phyloP scores from a whole-genome alignment of 2,329 filamentous ascomycete genomes.

The Penicillium sp. region DNA sequence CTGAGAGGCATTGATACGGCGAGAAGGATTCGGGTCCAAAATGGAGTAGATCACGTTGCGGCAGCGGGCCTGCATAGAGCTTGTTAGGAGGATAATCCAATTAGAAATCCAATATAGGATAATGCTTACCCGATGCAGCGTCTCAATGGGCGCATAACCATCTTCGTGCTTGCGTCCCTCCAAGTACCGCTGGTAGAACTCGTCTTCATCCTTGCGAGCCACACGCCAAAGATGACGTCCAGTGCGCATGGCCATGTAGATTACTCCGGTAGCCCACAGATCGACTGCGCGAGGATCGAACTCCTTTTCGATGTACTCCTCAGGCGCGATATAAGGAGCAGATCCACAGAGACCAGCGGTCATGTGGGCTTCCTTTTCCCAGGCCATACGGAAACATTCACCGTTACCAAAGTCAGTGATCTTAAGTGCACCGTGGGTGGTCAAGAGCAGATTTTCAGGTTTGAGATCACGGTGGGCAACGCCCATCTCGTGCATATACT shows the following conservation, averaged over 20 bases:
- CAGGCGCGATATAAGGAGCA: conserved; percentile 94
- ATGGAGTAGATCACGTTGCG: conserved; percentile 99
- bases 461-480: conserved; percentile 96
- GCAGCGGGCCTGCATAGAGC: conserved; percentile 74
- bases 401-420: conserved; percentile 99
- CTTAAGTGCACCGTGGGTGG: conserved; percentile 87
- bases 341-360: conserved; percentile 95
- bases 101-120: background rate
- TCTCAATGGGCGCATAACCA: conserved; percentile 95
- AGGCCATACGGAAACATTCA: conserved; percentile 99
- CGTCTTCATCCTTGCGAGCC: conserved; percentile 95
- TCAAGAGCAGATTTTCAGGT: conserved; percentile 92
- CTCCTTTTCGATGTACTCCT: conserved; percentile 93
- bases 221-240: conserved; percentile 94
- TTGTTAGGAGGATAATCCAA: background rate
- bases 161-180: conserved; percentile 91
- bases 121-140: conserved; percentile 79
- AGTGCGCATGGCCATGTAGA: conserved; percentile 99
- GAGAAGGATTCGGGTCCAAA: conserved; percentile 86
- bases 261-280: conserved; percentile 96
- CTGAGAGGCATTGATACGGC: conserved; percentile 92
- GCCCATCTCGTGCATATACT: conserved; percentile 99
- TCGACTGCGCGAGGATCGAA: conserved; percentile 98
- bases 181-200: conserved; percentile 93
- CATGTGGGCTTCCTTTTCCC: conserved; percentile 98